Evolutionary conservation across 495 filamentous ascomycete species (phyloP), one percentile per base, ranked within the genome.

Genomic region (Podospora pseudocomata): DNA sequence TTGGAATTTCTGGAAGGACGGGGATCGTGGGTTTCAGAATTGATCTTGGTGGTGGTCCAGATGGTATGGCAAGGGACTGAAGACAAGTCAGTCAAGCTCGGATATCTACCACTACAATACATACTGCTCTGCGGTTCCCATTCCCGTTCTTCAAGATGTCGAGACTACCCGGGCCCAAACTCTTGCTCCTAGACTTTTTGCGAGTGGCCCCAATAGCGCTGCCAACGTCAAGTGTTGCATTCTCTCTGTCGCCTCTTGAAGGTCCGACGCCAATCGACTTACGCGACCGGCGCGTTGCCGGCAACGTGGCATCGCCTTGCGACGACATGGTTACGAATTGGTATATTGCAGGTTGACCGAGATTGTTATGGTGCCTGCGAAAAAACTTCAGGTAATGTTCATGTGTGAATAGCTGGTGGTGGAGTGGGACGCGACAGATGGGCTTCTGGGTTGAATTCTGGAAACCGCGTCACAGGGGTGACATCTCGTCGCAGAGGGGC

Each of bases 171-270:
- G 94, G 94, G 2, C 95, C 95, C 68, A 99, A 87, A 76, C 93
- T 97, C 79, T 97, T 97, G 77, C 95, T 97, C 63, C 95, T 87
- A 44, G 89, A 91, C 79, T 96, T 96, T 78, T 90, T 92, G 61
- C 82, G 83, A 9, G 78, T 68, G 74, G 76, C 71, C 74, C 83
- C 65, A 77, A 79, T 69, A 69, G 77, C 69, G 75, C 74, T 70
- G 68, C 74, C 75, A 57, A 89, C 73, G 69, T 91, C 89, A 49
- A 86, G 76, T 9, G 87, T 92, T 70, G 86, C 82, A 80, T 94
- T 93, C 76, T 93, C 91, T 76, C 91, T 88, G 7, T 32, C 30
- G 69, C 92, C 88, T 65, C 81, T 78, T 58, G 86, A 88, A 75
- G 89, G 85, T 23, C 88, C 91, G 66, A 88, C 85, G 28, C 88